A percentile compares a stretch with the other conserved stretches of the same genome.
phyloP scores from a whole-genome alignment of 208 protist genomes.

The Acanthamoeba castellanii region DNA sequence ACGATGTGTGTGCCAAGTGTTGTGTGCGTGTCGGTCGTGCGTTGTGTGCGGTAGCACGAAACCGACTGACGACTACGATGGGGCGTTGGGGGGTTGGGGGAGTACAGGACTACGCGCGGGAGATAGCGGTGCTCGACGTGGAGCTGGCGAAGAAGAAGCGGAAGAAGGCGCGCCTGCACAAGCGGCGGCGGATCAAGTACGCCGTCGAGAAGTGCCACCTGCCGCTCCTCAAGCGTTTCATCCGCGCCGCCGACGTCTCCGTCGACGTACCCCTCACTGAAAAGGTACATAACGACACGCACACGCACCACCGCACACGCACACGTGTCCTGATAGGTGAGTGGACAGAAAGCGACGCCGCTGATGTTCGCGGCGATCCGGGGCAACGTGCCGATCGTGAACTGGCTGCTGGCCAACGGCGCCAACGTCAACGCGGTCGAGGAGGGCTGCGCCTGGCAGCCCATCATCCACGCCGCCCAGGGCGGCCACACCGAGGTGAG shows the following conservation, averaged over 20 bases:
- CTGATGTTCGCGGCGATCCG: constrained; percentile 42
- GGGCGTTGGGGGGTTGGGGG: too few species aligned
- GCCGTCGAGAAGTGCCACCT: constrained; percentile 42
- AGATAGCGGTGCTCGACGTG: constrained; percentile 7
- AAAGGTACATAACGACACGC: neutral
- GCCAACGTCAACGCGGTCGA: constrained; percentile 32
- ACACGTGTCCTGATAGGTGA: too few species aligned
- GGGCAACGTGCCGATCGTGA: constrained; percentile 31
- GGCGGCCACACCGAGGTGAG: constrained; percentile 1
- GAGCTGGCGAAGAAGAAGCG: constrained; percentile 28
- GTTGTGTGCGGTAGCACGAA: too few species aligned
- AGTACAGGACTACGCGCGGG: neutral
- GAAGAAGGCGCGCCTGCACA: neutral
- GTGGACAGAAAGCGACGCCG: neutral
- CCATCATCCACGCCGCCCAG: constrained; percentile 49
- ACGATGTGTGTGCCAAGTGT: neutral
- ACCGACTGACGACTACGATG: too few species aligned
- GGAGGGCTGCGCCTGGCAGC: constrained; percentile 48
- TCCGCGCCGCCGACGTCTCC: neutral
- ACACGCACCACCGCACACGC: too few species aligned
- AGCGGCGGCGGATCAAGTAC: constrained; percentile 3
- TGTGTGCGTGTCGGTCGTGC: too few species aligned
- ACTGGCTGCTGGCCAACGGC: constrained; percentile 4
- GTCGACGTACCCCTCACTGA: constrained; percentile 30
- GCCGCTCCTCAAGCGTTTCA: neutral